phyloP scores from a whole-genome alignment of 2,329 filamentous ascomycete genomes.

The Trichophyton mentagrophytes region DNA sequence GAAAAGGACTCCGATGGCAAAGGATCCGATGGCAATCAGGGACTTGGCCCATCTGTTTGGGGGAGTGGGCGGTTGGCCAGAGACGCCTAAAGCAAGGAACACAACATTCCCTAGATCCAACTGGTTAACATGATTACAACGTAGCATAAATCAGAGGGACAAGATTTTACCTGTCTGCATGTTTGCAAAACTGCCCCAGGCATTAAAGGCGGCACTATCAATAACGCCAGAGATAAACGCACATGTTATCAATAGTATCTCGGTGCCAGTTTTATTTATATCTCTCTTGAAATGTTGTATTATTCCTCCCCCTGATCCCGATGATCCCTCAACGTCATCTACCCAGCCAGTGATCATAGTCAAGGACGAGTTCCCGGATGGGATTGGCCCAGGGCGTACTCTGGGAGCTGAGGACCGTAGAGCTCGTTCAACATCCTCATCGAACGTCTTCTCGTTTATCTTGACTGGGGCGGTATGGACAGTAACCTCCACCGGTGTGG shows the following conservation, averaged over 20 bases:
- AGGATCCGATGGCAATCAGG: slow-evolving; percentile 28
- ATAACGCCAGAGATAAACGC: slow-evolving; percentile 14
- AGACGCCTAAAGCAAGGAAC: slow-evolving; percentile 32
- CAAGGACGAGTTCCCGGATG: slow-evolving; percentile 12
- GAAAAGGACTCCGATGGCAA: slow-evolving; percentile 28
- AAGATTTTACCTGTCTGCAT: slow-evolving; percentile 13
- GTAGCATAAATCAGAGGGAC: background rate
- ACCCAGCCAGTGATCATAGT: slow-evolving; percentile 8
- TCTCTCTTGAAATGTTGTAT: slow-evolving; percentile 10
- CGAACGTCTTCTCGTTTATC: background rate
- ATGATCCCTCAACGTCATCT: background rate
- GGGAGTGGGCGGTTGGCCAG: slow-evolving; percentile 29
- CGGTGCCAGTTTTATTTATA: slow-evolving; percentile 8
- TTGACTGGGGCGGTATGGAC: background rate
- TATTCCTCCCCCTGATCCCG: background rate
- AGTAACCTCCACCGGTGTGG: background rate
- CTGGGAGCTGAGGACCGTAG: background rate
- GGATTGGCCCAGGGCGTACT: slow-evolving; percentile 2
- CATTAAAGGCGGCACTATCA: slow-evolving; percentile 14
- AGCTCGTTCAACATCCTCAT: slow-evolving; percentile 3
- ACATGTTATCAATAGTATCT: slow-evolving; percentile 12
- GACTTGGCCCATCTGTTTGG: slow-evolving; percentile 33
- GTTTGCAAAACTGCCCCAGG: slow-evolving; percentile 15
- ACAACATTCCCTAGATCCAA: slow-evolving; percentile 29
- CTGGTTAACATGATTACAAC: background rate